Evolutionary conservation across 306 rosid genomes (phyloP).

Genomic region (Chamaecrista fasciculata): DNA sequence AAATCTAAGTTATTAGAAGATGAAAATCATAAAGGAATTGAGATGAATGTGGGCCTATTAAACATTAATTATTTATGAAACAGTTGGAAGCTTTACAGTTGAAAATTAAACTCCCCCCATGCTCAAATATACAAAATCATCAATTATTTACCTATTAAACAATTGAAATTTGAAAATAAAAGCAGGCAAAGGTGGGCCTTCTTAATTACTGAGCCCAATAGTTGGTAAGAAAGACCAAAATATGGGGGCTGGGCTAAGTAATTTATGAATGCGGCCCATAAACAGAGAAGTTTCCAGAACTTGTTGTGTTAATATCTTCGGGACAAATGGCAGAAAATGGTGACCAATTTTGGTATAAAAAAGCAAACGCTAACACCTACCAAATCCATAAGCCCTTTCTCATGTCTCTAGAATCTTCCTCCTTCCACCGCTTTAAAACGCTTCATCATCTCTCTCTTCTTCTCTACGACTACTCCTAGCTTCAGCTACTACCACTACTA

Average conservation of each 20-base stretch:
- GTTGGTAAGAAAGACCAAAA: too few relatives aligned
- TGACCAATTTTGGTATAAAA: background rate
- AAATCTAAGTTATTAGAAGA: too few relatives aligned
- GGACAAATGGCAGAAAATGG: slow-evolving; percentile 43
- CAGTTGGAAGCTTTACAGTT: too few relatives aligned
- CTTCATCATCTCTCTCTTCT: background rate
- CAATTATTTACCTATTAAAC: too few relatives aligned
- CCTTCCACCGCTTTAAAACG: slow-evolving; percentile 31
- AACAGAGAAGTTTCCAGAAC: slow-evolving; percentile 52
- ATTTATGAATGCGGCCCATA: background rate
- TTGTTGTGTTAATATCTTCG: slow-evolving; percentile 26
- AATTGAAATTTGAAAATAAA: too few relatives aligned
- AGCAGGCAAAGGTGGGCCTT: background rate
- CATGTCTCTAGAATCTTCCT: slow-evolving; percentile 55
- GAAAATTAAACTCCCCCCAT: too few relatives aligned
- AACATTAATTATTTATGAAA: too few relatives aligned
- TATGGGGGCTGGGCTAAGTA: too few relatives aligned
- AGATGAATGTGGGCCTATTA: too few relatives aligned
- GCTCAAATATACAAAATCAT: too few relatives aligned
- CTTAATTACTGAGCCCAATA: background rate
- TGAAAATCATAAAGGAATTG: too few relatives aligned
- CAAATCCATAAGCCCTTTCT: background rate
- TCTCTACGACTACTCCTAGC: background rate
- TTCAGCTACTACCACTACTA: too few relatives aligned
- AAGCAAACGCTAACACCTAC: background rate